Evolutionary conservation across 2,329 filamentous ascomycete genomes (phyloP), one percentile per base, ranked within the genome.

Genomic region (Apiospora kogelbergensis): DNA sequence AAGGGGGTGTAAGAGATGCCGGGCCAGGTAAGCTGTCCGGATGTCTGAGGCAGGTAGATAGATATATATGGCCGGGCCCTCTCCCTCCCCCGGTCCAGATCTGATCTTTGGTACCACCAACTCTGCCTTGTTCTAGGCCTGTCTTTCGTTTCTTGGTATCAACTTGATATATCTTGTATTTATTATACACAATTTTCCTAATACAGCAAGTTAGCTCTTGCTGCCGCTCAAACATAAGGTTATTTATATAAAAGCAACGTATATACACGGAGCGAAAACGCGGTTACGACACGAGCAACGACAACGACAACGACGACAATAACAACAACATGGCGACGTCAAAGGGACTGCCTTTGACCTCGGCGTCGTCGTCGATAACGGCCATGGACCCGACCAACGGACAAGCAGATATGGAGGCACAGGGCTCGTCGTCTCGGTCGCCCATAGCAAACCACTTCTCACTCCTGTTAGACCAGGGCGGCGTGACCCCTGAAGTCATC

Each of bases 381-480:
- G 74, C 75, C 41, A 78, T 79, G 20, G 80, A 80, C 22, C 73
- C 73, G 24, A 70, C 7, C 53, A 37, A 37, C 9, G 53, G 53
- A 22, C 53, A 73, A 15, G 71, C 68, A 67, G 84, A 86, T 70
- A 71, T 83, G 68, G 85, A 87, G 75, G 78, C 83, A 10, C 75
- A 81, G 65, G 74, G 74, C 30, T 72, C 76, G 7, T 37, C 30
- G 68, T 71, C 68, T 81, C 77, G 69, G 71, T 74, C 33, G 74
- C 82, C 57, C 26, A 60, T 60, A 37, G 10, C 10, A 37, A 79
- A 81, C 17, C 84, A 88, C 78, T 87, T 84, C 78, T 80, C 82
- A 65, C 79, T 89, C 68, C 81, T 92, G 69, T 77, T 85, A 65
- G 84, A 90, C 75, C 89, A 88, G 67, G 84, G 84, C 33, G 86